These are phyloP conservation scores for Colletotrichum costaricense DNA, from an alignment of 2,329 filamentous ascomycete genomes.

Conservation along the genomic window DNA sequence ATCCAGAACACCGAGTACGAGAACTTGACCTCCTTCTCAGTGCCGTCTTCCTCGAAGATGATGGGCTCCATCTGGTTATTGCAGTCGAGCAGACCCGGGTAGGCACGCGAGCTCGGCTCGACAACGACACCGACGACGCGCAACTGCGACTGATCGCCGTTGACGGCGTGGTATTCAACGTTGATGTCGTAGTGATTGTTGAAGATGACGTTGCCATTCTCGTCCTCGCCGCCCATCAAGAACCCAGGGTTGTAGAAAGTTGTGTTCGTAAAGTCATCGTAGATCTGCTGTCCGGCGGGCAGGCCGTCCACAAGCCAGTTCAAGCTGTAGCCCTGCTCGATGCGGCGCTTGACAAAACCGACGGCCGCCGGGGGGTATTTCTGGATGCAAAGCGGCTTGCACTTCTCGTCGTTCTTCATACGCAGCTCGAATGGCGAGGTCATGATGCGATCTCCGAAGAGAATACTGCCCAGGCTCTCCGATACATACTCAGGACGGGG, in stretches of 20 bases:
- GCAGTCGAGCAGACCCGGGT: slow-evolving; percentile 72
- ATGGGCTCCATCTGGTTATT: slow-evolving; percentile 66
- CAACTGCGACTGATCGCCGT: slow-evolving; percentile 73
- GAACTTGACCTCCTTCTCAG: slow-evolving; percentile 73
- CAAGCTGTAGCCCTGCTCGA: slow-evolving; percentile 87
- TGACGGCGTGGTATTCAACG: slow-evolving; percentile 90
- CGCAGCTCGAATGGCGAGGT: slow-evolving; percentile 93
- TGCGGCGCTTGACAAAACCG: slow-evolving; percentile 84
- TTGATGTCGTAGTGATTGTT: slow-evolving; percentile 97
- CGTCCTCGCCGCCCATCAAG: slow-evolving; percentile 72
- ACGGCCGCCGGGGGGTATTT: slow-evolving; percentile 74
- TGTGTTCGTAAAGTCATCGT: slow-evolving; percentile 79
- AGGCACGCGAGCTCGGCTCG: slow-evolving; percentile 79
- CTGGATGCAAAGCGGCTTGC: slow-evolving; percentile 80
- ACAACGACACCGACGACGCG: slow-evolving; percentile 94
- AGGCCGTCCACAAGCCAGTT: slow-evolving; percentile 97
- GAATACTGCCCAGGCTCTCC: slow-evolving; percentile 93
- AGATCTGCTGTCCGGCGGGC: slow-evolving; percentile 86
- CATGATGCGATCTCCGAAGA: slow-evolving; percentile 97
- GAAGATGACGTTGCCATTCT: slow-evolving; percentile 70
- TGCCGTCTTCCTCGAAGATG: slow-evolving; percentile 68
- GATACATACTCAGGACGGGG: slow-evolving; percentile 82
- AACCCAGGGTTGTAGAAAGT: slow-evolving; percentile 95
- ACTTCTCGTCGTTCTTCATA: slow-evolving; percentile 89
- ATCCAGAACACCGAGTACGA: slow-evolving; percentile 95